These are phyloP conservation scores for Coprinopsis sp. DNA, from an alignment of 768 basidiomycete genomes.

Conservation along the genomic window DNA sequence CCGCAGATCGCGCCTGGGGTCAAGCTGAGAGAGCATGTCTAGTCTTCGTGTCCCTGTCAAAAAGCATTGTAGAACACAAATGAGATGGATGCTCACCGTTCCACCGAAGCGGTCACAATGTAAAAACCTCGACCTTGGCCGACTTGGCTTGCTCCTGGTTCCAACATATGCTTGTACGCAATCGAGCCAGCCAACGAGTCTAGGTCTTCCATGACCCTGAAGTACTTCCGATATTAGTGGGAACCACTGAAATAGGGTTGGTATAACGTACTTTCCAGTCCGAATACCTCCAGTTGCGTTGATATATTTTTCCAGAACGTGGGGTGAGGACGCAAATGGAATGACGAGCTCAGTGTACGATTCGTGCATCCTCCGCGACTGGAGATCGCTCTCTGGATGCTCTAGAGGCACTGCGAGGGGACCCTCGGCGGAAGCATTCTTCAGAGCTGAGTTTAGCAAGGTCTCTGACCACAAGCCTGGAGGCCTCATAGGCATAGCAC, in stretches of 20 bases:
- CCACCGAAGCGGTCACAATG: constrained; percentile 80
- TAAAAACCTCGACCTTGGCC: constrained; percentile 64
- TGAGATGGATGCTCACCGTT: constrained; percentile 41
- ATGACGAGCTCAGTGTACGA: constrained; percentile 65
- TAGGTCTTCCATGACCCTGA: constrained; percentile 70
- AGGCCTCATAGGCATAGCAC: constrained; percentile 53
- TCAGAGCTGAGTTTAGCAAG: constrained; percentile 36
- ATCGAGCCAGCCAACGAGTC: constrained; percentile 85
- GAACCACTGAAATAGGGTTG: neutral
- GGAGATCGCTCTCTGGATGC: constrained; percentile 22
- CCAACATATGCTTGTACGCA: constrained; percentile 78
- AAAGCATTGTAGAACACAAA: neutral
- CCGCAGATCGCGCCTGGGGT: constrained; percentile 61
- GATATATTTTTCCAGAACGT: constrained; percentile 62
- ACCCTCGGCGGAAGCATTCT: constrained; percentile 11
- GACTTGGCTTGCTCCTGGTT: constrained; percentile 52
- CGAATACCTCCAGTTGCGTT: constrained; percentile 70
- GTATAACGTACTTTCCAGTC: constrained; percentile 48
- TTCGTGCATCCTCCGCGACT: constrained; percentile 60
- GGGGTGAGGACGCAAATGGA: constrained; percentile 56
- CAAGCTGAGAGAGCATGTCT: constrained; percentile 60
- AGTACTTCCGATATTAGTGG: neutral
- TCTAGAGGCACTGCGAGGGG: constrained; percentile 9
- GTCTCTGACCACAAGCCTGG: constrained; percentile 56
- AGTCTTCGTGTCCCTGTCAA: constrained; percentile 34